These are phyloP conservation scores for Cyclocybe aegerita DNA, from an alignment of 768 basidiomycete genomes.

Conservation along the genomic window DNA sequence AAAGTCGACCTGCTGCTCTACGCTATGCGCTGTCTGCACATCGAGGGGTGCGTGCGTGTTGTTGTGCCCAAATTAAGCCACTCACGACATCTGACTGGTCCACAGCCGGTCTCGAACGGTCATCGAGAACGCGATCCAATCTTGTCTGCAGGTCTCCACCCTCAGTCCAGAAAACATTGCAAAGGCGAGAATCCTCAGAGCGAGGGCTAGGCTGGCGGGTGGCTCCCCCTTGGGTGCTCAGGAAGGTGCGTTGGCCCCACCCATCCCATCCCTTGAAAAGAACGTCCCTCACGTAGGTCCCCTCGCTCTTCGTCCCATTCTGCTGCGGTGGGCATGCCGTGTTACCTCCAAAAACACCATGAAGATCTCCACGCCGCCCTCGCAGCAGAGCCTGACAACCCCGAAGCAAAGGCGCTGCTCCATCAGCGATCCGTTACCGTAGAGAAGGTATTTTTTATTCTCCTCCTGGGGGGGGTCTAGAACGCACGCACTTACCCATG, in stretches of 20 bases:
- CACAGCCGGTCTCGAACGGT: conserved; percentile 55
- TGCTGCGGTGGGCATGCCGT: background rate
- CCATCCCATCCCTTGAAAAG: background rate
- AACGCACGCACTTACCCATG: background rate
- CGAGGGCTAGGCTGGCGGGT: conserved; percentile 60
- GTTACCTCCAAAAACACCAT: conserved; percentile 10
- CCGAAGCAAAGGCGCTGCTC: conserved; percentile 62
- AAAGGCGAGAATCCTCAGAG: conserved; percentile 64
- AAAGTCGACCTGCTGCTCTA: conserved; percentile 73
- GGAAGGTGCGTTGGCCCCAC: conserved; percentile 46
- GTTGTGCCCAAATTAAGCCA: conserved; percentile 6
- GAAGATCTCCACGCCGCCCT: conserved; percentile 69
- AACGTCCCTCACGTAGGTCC: background rate
- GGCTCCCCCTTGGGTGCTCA: conserved; percentile 62
- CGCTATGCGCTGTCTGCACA: conserved; percentile 80
- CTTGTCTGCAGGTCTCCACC: conserved; percentile 58
- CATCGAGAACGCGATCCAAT: conserved; percentile 76
- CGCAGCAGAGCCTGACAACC: conserved; percentile 63
- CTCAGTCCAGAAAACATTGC: conserved; percentile 50
- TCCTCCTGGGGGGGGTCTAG: background rate
- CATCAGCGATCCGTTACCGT: conserved; percentile 54
- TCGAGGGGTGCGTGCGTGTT: conserved; percentile 53
- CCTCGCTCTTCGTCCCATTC: background rate
- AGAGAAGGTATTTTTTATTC: conserved; percentile 41
- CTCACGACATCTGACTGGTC: background rate